Base-by-base conservation (phyloP, 1,284 basidiomycete species). In the Trametes hirsuta region DNA sequence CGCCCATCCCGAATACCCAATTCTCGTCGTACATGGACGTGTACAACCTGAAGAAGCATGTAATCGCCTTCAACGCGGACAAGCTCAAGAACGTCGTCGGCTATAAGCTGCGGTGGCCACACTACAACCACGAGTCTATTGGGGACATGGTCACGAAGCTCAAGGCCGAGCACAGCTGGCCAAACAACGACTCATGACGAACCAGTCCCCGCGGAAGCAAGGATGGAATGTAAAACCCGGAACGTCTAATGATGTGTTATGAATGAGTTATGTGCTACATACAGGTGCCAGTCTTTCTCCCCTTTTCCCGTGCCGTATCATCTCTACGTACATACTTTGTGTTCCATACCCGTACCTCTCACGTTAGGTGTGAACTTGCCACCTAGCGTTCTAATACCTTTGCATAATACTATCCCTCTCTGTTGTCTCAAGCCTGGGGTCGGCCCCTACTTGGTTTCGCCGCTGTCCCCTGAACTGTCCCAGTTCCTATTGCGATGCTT, bases 11-110 rank as follows among this genome's bases (percentile, higher is more conserved):
- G 4, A 89, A 90, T 58, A 89, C 90, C 0, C 91, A 90, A 0
- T 80, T 95, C 64, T 87, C 84, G 15, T 91, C 93, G 0, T 96
- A 93, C 74, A 87, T 94, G 81, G 90, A 93, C 71, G 84, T 85
- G 57, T 91, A 87, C 71, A 79, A 82, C 42, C 77, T 93, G 63
- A 82, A 83, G 59, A 90, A 89, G 70, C 86, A 86, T 70, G 76
- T 80, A 41, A 77, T 91, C 50, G 84, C 84, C 2, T 86, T 88
- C 71, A 83, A 77, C 72, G 90, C 88, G 61, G 74, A 71, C 42
- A 93, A 91, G 76, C 79, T 91, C 72, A 94, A 94, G 78, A 78
- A 82, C 58, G 72, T 94, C 11, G 69, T 93, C 15, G 90, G 90
- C 0, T 95, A 91, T 76, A 77, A 82, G 64, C 77, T 94, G 39